A percentile compares a stretch with the other conserved stretches of the same genome.
Evolutionary conservation across 805 yeast species (phyloP).

Genomic region (Yamadazyma olivae): DNA sequence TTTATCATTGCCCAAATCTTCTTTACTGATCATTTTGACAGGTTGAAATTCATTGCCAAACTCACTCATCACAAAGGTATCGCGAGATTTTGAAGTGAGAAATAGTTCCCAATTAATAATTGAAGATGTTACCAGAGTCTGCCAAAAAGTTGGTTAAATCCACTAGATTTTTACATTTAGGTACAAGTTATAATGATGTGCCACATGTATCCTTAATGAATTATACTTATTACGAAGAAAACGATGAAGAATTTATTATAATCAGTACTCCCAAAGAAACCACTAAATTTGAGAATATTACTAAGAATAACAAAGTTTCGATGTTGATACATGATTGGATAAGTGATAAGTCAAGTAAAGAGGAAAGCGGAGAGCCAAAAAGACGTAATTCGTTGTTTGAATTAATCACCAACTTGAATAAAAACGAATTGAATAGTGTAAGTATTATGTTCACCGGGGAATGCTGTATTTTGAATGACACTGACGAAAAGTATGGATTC

Average conservation of each 20-base stretch:
- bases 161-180: conserved; percentile 77
- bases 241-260: conserved; percentile 51
- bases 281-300: conserved; percentile 69
- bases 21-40: too few species aligned
- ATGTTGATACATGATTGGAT: conserved; percentile 90
- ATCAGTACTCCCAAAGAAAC: conserved; percentile 72
- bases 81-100: too few species aligned
- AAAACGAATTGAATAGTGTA: conserved; percentile 71
- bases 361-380: conserved; percentile 12
- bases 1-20: too few species aligned
- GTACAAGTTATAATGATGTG: conserved; percentile 66
- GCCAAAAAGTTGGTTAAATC: conserved; percentile 47
- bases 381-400: conserved; percentile 38
- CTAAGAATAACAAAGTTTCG: conserved; percentile 72
- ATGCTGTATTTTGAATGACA: conserved; percentile 49
- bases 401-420: conserved; percentile 72
- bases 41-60: neutral
- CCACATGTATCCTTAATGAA: conserved; percentile 95
- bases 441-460: conserved; percentile 80
- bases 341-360: conserved; percentile 43
- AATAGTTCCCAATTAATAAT: too few species aligned
- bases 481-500: conserved; percentile 47
- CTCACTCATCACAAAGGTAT: too few species aligned
- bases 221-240: conserved; percentile 58
- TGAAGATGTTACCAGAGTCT: conserved; percentile 34